Conservation (phyloP, 2,329 filamentous ascomycete species). For the Ploettnerulaceae sp. region DNA sequence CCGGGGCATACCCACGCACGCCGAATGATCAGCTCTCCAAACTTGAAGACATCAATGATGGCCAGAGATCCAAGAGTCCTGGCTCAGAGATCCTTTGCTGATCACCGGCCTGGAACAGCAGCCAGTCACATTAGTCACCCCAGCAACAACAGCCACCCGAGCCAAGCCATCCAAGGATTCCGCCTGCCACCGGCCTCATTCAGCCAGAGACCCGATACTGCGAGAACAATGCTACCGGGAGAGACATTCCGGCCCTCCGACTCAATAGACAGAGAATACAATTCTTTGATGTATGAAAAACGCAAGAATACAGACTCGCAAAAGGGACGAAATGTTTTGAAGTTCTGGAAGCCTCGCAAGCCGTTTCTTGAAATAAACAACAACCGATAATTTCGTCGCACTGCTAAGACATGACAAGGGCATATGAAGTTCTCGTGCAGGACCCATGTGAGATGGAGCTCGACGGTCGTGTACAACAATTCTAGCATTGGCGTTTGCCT, state of each 20-base stretch:
- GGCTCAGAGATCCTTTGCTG: conserved; percentile 4
- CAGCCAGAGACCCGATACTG: conserved; percentile 2
- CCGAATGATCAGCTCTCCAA: conserved; percentile 10
- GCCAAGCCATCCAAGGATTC: neutral
- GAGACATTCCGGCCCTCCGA: neutral
- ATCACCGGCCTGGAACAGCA: conserved; percentile 6
- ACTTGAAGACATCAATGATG: neutral
- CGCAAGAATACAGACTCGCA: neutral
- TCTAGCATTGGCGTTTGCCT: conserved; percentile 2
- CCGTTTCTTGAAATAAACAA: neutral
- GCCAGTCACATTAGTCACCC: conserved; percentile 2
- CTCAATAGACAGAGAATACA: neutral
- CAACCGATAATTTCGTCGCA: neutral
- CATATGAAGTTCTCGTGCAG: neutral
- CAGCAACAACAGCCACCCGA: neutral
- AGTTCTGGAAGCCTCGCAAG: conserved; percentile 7
- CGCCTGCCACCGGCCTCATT: conserved; percentile 3
- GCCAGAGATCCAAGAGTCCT: conserved; percentile 1
- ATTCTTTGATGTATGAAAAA: neutral
- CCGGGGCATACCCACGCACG: conserved; percentile 1
- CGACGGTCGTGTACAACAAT: no score
- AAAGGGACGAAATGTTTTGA: conserved; percentile 4
- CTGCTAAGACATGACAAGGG: neutral
- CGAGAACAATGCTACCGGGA: neutral
- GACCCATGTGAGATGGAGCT: neutral